Evolutionary conservation across 164 flowering plant genomes (phyloP).

Genomic region (Aristolochia californica): DNA sequence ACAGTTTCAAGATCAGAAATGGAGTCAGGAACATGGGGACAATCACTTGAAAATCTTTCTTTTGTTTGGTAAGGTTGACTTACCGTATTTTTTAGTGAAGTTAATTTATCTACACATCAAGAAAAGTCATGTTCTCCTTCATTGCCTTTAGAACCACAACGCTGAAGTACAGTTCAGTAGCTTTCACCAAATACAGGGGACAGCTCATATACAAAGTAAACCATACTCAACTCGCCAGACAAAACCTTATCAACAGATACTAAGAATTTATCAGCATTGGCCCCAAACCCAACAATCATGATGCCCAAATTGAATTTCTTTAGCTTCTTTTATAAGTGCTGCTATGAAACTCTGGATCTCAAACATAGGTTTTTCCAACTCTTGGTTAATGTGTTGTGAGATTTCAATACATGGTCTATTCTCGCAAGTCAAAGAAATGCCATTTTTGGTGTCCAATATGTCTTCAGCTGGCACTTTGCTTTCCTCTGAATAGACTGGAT

Average conservation of each 20-base stretch:
- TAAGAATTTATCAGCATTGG: slow-evolving; percentile 47
- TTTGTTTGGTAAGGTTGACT: slow-evolving; percentile 28
- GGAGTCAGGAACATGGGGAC: slow-evolving; percentile 39
- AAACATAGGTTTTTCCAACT: slow-evolving; percentile 44
- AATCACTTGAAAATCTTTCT: slow-evolving; percentile 47
- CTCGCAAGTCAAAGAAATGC: slow-evolving; percentile 18
- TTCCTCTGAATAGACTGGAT: too few relatives aligned
- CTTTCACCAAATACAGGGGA: slow-evolving; percentile 52
- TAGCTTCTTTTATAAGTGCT: slow-evolving; percentile 58
- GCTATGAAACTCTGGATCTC: slow-evolving; percentile 58
- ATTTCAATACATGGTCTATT: slow-evolving; percentile 2
- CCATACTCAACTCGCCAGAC: slow-evolving; percentile 24
- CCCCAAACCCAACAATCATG: slow-evolving; percentile 29
- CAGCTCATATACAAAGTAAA: slow-evolving; percentile 52
- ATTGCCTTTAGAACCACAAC: slow-evolving; percentile 33
- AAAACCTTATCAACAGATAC: slow-evolving; percentile 36
- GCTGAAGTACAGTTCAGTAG: slow-evolving; percentile 41
- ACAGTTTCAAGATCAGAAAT: slow-evolving; percentile 52
- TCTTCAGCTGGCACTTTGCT: too few relatives aligned
- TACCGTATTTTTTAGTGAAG: slow-evolving; percentile 57
- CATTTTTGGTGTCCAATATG: slow-evolving; percentile 10
- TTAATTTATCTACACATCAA: slow-evolving; percentile 84
- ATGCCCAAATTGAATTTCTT: slow-evolving; percentile 24
- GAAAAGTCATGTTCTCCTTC: slow-evolving; percentile 47
- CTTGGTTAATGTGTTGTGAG: slow-evolving; percentile 15